Evolutionary conservation across 139 green algal genomes (phyloP), one percentile per base, ranked within the genome.

Genomic region (Chlorella sp.): DNA sequence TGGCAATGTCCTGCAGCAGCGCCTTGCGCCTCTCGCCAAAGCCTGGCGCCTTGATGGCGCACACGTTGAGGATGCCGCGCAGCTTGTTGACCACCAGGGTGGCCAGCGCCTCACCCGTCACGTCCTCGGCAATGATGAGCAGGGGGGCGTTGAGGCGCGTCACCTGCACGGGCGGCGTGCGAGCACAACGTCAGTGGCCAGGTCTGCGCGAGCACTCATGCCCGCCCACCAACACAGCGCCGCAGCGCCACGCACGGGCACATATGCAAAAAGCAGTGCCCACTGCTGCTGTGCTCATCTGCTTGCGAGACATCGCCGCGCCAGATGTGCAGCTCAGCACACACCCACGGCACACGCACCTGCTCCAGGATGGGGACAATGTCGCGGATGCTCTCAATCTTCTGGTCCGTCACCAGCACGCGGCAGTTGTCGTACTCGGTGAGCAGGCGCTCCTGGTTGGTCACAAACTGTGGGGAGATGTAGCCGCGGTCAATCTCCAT

Each of bases 1-100:
- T 89, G 32, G 95, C 94, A 76, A 99, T 96, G 84, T 99, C 95
- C 83, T 86, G 97, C 79, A 99, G 89, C 84, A 97, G 96, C 20
- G 91, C 86, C 86, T 98, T 98, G 66, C 95, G 87, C 80, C 95
- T 95, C 85, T 99, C 95, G 33, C 95, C 95, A 86, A 99, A 99
- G 29, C 95, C 95, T 14, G 95, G 95, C 90, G 76, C 94, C 88
- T 98, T 98, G 73, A 99, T 95, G 51, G 94, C 95, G 66, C 75
- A 85, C 33, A 99, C 95, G 55, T 94, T 91, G 60, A 99, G 75
- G 50, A 99, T 92, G 75, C 95, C 95, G 70, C 95, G 87, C 77
- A 99, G 84, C 89, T 99, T 99, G 91, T 99, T 99, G 0, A 99
- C 95, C 35, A 99, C 93, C 69, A 99, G 90, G 3, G 95, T 99